Base-by-base conservation (phyloP, 768 basidiomycete species). In the Leccinum longicurvipes region DNA sequence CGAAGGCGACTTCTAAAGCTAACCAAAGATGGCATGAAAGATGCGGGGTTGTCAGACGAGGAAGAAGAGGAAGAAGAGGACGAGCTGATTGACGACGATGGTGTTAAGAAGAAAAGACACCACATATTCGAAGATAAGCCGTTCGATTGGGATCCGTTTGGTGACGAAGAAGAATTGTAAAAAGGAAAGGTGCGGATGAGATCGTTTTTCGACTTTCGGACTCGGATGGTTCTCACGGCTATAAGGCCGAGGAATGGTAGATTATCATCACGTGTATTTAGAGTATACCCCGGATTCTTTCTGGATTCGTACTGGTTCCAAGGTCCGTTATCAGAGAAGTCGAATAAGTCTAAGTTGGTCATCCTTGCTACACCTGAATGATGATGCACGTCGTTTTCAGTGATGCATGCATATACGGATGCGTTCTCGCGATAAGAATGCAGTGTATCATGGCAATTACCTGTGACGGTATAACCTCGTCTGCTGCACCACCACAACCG, bases 61-160 rank as follows among this genome's bases (percentile, higher is more conserved):
- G 66, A 70, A 29, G 66, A 70, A 29, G 66, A 31, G 31, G 31
- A 36, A 11, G 29, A 69, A 21, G 60, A 49, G 23, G 67, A 71
- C 23, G 50, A 71, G 21, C 65, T 63, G 29, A 48, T 29, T 1
- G 46, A 6, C 4, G 54, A 52, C 10, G 44, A 47, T 9, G 55
- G 19, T 6, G 50, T 42, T 6, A 60, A 60, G 31, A 56, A 29
- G 31, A 49, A 42, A 42, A 11, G 59, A 25, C 61, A 71, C 24
- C 67, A 55, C 24, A 69, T 69, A 47, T 59, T 59, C 14, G 55
- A 57, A 47, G 69, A 70, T 51, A 71, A 69, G 39, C 68, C 70
- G 1, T 63, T 63, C 15, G 68, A 70, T 47, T 70, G 65, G 68
- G 67, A 70, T 31, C 68, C 69, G 15, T 70, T 70, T 6, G 61